Conservation (phyloP, 306 rosid genomes). For the Chamaecrista fasciculata region DNA sequence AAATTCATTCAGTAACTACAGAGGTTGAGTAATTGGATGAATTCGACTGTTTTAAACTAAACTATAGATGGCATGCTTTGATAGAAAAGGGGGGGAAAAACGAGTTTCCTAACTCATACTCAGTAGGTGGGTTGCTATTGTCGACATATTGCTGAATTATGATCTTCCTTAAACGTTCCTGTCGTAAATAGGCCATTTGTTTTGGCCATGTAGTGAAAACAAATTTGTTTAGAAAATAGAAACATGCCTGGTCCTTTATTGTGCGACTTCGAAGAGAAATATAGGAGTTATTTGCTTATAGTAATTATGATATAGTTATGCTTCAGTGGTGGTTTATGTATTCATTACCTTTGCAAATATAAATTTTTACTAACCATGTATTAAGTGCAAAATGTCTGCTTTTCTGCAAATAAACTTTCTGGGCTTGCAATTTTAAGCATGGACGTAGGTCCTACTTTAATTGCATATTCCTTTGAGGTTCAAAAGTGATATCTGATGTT, state of each 20-base stretch:
- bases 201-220: not conserved
- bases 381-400: not conserved
- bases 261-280: not conserved
- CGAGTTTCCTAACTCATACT: not conserved
- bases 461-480: not conserved
- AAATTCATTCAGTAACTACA: not conserved
- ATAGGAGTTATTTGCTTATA: not conserved
- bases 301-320: not conserved
- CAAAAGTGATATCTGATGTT: not conserved
- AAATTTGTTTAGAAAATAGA: not conserved
- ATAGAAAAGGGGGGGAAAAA: too few species aligned
- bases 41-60: not conserved
- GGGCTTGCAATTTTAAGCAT: conserved; percentile 19
- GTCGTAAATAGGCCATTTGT: not conserved
- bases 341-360: not conserved
- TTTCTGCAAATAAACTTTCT: not conserved
- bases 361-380: not conserved
- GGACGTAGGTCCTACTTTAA: not conserved
- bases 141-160: not conserved
- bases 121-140: not conserved
- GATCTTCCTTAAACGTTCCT: not conserved
- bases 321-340: not conserved
- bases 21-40: not conserved
- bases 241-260: not conserved
- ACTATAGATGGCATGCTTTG: not conserved